phyloP scores from a whole-genome alignment of 2,329 filamentous ascomycete genomes.

The Alternaria hordeiaustralica region DNA sequence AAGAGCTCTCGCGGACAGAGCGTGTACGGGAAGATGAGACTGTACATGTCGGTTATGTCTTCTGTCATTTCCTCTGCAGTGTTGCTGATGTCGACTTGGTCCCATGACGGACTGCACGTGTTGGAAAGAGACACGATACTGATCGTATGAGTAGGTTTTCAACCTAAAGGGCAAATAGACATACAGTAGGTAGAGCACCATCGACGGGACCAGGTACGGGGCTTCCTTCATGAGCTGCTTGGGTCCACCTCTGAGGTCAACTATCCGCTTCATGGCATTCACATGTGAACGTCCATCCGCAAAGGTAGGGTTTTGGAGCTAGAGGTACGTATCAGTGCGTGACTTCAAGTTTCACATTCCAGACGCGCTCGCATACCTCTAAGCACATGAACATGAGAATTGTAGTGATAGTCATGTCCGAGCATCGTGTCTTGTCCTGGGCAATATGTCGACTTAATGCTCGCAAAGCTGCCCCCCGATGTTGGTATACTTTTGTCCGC shows the following conservation, averaged over 20 bases:
- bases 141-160: not conserved
- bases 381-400: conserved; percentile 39
- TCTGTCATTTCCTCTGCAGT: conserved; percentile 15
- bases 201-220: conserved; percentile 24
- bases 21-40: conserved; percentile 35
- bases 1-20: conserved; percentile 36
- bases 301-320: conserved; percentile 35
- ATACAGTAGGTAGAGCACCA: conserved; percentile 38
- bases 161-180: not conserved
- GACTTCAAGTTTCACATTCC: not conserved
- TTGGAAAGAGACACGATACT: conserved; percentile 37
- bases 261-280: conserved; percentile 31
- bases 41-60: conserved; percentile 29
- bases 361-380: conserved; percentile 25
- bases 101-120: conserved; percentile 30
- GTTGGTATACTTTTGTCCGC: conserved; percentile 30
- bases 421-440: conserved; percentile 31
- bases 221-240: conserved; percentile 20
- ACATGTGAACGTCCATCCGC: conserved; percentile 38
- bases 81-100: conserved; percentile 33
- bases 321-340: not conserved
- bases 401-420: conserved; percentile 35
- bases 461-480: conserved; percentile 38
- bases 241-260: conserved; percentile 39
- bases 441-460: conserved; percentile 31